These are phyloP conservation scores for Emericellopsis atlantica DNA, from an alignment of 2,329 filamentous ascomycete genomes.

Conservation along the genomic window DNA sequence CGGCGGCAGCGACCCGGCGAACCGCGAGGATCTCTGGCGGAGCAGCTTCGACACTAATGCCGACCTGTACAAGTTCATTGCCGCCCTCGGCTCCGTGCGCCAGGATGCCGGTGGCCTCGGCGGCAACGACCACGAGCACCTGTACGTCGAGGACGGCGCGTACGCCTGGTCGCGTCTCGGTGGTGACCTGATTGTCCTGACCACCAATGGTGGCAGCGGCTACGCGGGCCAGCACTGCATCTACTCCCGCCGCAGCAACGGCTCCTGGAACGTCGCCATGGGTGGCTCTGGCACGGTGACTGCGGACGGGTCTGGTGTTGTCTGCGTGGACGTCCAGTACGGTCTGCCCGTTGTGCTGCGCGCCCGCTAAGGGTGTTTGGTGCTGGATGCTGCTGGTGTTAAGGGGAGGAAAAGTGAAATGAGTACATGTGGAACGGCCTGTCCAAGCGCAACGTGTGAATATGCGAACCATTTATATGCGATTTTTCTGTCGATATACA, in stretches of 20 bases:
- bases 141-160: slow-evolving; percentile 25
- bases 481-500: too few species aligned
- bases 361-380: background rate
- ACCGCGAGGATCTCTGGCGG: slow-evolving; percentile 47
- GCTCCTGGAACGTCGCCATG: slow-evolving; percentile 26
- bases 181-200: slow-evolving; percentile 30
- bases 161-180: slow-evolving; percentile 31
- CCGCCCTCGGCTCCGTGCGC: slow-evolving; percentile 28
- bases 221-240: slow-evolving; percentile 27
- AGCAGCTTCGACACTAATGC: slow-evolving; percentile 31
- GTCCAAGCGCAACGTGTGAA: too few species aligned
- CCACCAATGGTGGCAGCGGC: slow-evolving; percentile 26
- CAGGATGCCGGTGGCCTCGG: slow-evolving; percentile 28
- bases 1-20: slow-evolving; percentile 31
- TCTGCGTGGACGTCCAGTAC: slow-evolving; percentile 26
- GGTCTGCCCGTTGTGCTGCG: slow-evolving; percentile 28
- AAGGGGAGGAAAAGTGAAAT: background rate
- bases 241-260: slow-evolving; percentile 21
- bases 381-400: background rate
- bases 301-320: slow-evolving; percentile 23
- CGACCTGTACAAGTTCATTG: slow-evolving; percentile 32
- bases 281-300: slow-evolving; percentile 17
- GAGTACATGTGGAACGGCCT: background rate
- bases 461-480: too few species aligned
- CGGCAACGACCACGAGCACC: slow-evolving; percentile 27